Evolutionary conservation across 176 grass and related monocot genomes (phyloP).

Genomic region (Typha latifolia): DNA sequence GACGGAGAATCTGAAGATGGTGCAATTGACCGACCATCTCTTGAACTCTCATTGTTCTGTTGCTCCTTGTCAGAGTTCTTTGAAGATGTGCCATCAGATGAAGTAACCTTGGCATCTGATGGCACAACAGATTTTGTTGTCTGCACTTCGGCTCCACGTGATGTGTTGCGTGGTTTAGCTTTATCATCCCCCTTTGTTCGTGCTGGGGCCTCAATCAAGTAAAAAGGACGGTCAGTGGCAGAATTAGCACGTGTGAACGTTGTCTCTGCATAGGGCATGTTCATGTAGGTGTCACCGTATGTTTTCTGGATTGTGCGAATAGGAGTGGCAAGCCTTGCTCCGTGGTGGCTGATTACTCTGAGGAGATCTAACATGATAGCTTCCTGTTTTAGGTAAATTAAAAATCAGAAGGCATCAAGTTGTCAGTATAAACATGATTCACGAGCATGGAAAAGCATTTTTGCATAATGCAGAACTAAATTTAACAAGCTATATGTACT

Average conservation of each 20-base stretch:
- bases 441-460: no score
- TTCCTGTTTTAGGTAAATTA: conserved; percentile 43
- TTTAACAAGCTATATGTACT: no score
- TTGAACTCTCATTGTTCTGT: conserved; percentile 35
- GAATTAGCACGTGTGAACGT: conserved; percentile 38
- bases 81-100: conserved; percentile 15
- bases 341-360: conserved; percentile 87
- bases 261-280: conserved; percentile 79
- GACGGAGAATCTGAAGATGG: no score
- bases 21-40: conserved; percentile 17
- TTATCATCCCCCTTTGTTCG: conserved; percentile 61
- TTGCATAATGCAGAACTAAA: no score
- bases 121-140: conserved; percentile 38
- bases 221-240: conserved; percentile 37
- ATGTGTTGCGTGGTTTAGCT: conserved; percentile 25
- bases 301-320: conserved; percentile 96
- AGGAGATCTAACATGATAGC: conserved; percentile 90
- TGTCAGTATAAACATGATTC: no score
- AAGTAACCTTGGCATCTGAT: conserved; percentile 28
- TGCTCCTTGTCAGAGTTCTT: conserved; percentile 31
- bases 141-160: conserved; percentile 40
- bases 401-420: no score
- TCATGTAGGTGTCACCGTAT: conserved; percentile 78
- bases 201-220: conserved; percentile 68
- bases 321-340: conserved; percentile 90